A percentile compares a stretch with the other conserved stretches of the same genome.
These are phyloP conservation scores for Colletotrichum limetticola DNA, from an alignment of 2,329 filamentous ascomycete species.

Conservation along the genomic window DNA sequence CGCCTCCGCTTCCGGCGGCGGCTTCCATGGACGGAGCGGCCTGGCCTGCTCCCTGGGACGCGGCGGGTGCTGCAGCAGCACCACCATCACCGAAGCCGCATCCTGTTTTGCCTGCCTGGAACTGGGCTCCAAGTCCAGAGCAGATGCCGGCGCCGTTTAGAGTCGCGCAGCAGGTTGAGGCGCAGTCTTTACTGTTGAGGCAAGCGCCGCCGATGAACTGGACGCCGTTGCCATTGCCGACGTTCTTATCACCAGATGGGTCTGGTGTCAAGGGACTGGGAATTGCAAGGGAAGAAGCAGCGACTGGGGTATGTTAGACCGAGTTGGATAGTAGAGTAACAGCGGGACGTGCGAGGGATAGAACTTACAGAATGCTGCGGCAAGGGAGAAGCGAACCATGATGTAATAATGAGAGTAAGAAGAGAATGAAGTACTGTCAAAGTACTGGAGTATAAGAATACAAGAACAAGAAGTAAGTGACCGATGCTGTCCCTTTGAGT, in stretches of 20 bases:
- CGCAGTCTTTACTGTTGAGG: constrained; percentile 42
- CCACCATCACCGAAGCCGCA: constrained; percentile 39
- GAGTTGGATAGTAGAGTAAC: background rate
- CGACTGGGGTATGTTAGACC: constrained; percentile 22
- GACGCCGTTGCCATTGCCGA: constrained; percentile 40
- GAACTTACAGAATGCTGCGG: constrained; percentile 30
- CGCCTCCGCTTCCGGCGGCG: background rate
- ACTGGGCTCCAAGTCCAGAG: constrained; percentile 40
- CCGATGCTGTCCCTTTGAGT: background rate
- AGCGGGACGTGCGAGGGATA: no score
- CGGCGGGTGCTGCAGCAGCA: background rate
- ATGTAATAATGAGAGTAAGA: background rate
- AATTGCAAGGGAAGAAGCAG: constrained; percentile 35
- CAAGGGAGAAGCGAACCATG: constrained; percentile 33
- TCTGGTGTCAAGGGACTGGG: constrained; percentile 40
- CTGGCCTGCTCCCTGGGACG: constrained; percentile 4
- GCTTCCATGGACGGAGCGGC: constrained; percentile 8
- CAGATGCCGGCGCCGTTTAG: constrained; percentile 42
- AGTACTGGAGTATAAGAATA: background rate
- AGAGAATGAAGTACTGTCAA: background rate
- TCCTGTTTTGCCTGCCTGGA: constrained; percentile 42
- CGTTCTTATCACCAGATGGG: constrained; percentile 41
- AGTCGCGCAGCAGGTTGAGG: constrained; percentile 39
- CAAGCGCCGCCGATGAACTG: constrained; percentile 46
- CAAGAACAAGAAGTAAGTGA: background rate